phyloP scores from a whole-genome alignment of 768 basidiomycete genomes.

The Russula abietina region DNA sequence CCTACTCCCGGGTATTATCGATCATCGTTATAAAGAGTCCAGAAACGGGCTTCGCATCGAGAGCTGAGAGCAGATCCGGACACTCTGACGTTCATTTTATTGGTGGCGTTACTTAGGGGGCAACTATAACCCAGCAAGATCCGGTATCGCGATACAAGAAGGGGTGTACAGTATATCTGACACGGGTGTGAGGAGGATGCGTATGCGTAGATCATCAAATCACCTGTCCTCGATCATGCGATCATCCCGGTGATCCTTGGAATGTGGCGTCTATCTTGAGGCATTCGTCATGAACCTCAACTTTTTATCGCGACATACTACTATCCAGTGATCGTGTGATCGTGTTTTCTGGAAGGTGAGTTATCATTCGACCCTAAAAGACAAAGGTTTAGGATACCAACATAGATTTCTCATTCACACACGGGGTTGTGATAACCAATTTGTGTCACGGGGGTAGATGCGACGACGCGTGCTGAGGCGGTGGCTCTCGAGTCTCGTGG shows the following conservation, averaged over 20 bases:
- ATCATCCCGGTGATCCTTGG: not conserved
- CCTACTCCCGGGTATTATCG: not conserved
- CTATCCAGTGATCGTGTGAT: not conserved
- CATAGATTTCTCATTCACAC: not conserved
- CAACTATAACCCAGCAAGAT: not conserved
- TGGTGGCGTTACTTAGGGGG: not conserved
- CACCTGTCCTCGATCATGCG: not conserved
- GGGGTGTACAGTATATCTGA: not conserved
- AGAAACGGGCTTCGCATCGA: not conserved
- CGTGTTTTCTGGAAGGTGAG: not conserved
- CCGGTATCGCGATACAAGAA: not conserved
- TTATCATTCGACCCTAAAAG: not conserved
- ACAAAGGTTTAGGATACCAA: not conserved
- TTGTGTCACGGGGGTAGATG: not conserved
- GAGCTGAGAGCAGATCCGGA: not conserved
- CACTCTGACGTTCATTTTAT: not conserved
- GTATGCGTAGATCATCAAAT: not conserved
- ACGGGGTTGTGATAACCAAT: not conserved
- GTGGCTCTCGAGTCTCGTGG: not conserved
- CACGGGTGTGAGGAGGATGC: too few species aligned
- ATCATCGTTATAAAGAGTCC: not conserved
- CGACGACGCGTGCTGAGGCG: too few species aligned
- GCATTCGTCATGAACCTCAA: not conserved
- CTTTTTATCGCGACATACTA: not conserved
- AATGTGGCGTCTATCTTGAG: not conserved